These are phyloP conservation scores for Cucumis cinereus DNA, from an alignment of 306 rosid species.

Conservation along the genomic window DNA sequence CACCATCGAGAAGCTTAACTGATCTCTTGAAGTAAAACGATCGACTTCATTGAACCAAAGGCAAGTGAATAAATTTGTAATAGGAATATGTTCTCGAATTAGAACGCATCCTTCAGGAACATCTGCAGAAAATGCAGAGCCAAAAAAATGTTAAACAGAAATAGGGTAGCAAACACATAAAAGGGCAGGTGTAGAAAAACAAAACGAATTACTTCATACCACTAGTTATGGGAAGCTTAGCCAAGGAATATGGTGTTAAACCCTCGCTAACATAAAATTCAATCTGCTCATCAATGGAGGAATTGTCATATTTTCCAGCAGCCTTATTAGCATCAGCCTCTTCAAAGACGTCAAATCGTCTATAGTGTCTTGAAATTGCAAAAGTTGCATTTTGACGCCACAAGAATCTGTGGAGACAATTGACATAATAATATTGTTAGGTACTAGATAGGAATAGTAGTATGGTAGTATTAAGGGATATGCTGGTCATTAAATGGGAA, in stretches of 20 bases:
- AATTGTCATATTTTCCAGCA: slow-evolving; percentile 80
- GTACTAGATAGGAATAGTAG: too few relatives aligned
- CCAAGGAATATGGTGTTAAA: slow-evolving; percentile 63
- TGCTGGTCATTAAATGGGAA: too few relatives aligned
- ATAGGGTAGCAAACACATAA: background rate
- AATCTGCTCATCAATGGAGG: slow-evolving; percentile 73
- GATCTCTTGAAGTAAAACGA: slow-evolving; percentile 94
- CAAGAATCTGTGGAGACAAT: slow-evolving; percentile 51
- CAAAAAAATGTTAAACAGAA: background rate
- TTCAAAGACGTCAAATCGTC: slow-evolving; percentile 79
- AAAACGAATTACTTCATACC: slow-evolving; percentile 35
- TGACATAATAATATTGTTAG: background rate
- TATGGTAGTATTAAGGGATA: too few relatives aligned
- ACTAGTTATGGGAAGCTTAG: slow-evolving; percentile 85
- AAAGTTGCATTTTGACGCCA: slow-evolving; percentile 87
- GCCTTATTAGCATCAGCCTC: slow-evolving; percentile 96
- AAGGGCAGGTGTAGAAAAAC: background rate
- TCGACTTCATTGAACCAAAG: slow-evolving; percentile 98
- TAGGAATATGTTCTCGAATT: slow-evolving; percentile 79
- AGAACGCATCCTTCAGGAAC: slow-evolving; percentile 96
- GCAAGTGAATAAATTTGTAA: slow-evolving; percentile 89
- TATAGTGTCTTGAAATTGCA: slow-evolving; percentile 92
- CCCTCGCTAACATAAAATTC: slow-evolving; percentile 72
- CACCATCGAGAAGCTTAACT: slow-evolving; percentile 82
- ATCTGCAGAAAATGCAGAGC: slow-evolving; percentile 35